A percentile compares a stretch with the other conserved stretches of the same genome.
Evolutionary conservation across 805 yeast genomes (phyloP).

Genomic region (Pichia nanzhaoensis): DNA sequence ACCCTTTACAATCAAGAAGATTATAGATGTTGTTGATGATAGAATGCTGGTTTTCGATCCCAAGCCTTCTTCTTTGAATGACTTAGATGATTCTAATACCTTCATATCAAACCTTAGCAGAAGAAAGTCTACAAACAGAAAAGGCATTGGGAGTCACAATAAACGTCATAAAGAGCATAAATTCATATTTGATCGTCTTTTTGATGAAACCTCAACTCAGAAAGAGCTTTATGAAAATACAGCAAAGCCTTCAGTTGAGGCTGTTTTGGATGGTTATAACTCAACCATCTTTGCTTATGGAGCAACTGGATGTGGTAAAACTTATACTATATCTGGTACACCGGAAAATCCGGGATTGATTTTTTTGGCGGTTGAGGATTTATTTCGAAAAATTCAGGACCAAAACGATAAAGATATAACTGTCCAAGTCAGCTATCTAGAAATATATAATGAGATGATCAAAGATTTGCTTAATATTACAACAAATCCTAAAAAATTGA

Average conservation of each 20-base stretch:
- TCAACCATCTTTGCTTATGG: constrained; percentile 95
- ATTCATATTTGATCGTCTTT: constrained; percentile 75
- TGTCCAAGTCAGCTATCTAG: constrained; percentile 66
- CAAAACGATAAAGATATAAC: constrained; percentile 47
- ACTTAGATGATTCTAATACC: background rate
- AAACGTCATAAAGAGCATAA: constrained; percentile 62
- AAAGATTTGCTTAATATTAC: constrained; percentile 65
- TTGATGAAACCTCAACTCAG: constrained; percentile 62
- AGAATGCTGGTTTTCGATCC: constrained; percentile 86
- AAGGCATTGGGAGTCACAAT: constrained; percentile 19
- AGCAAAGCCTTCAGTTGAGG: constrained; percentile 64
- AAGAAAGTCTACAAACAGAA: background rate
- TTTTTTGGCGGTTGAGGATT: constrained; percentile 68
- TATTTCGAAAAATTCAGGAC: constrained; percentile 56
- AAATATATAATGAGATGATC: constrained; percentile 87
- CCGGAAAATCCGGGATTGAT: constrained; percentile 72
- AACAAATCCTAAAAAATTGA: constrained; percentile 32
- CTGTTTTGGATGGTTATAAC: constrained; percentile 77
- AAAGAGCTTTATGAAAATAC: constrained; percentile 60
- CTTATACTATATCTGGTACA: constrained; percentile 81
- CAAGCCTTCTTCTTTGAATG: constrained; percentile 1
- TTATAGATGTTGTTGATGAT: constrained; percentile 77
- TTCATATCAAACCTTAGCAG: constrained; percentile 1
- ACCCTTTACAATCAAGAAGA: constrained; percentile 45
- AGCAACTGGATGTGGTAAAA: constrained; percentile 97